Conservation (phyloP, 257 asterid genomes). For the Solanum virginianum region DNA sequence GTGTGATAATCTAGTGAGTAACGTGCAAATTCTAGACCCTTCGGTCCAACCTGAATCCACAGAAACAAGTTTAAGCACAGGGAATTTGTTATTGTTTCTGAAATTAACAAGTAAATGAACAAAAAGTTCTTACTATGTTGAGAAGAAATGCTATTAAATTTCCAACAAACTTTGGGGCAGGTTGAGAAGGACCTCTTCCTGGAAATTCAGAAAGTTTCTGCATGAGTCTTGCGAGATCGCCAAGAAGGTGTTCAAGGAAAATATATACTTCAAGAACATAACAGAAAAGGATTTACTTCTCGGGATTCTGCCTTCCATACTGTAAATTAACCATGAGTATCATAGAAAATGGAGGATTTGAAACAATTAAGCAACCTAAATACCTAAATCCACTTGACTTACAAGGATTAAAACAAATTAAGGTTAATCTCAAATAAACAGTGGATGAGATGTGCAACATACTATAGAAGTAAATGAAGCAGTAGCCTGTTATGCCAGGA, state of each 20-base stretch:
- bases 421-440: background rate
- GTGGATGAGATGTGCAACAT: background rate
- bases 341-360: background rate
- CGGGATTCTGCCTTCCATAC: background rate
- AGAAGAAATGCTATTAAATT: slow-evolving; percentile 67
- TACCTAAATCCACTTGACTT: background rate
- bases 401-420: background rate
- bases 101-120: background rate
- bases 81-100: background rate
- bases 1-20: slow-evolving; percentile 95
- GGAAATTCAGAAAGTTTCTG: slow-evolving; percentile 1
- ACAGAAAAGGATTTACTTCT: background rate
- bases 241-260: background rate
- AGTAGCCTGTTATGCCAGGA: background rate
- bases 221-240: background rate
- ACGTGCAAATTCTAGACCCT: slow-evolving; percentile 95
- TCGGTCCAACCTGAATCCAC: slow-evolving; percentile 66
- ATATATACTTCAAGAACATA: background rate
- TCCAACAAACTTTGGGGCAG: slow-evolving; percentile 80
- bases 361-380: background rate
- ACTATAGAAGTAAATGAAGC: background rate
- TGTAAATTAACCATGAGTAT: background rate
- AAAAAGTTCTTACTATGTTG: slow-evolving; percentile 48
- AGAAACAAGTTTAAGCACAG: slow-evolving; percentile 2
- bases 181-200: slow-evolving; percentile 89